phyloP scores from a whole-genome alignment of 2,329 filamentous ascomycete genomes.

The Leptographium radiaticola region DNA sequence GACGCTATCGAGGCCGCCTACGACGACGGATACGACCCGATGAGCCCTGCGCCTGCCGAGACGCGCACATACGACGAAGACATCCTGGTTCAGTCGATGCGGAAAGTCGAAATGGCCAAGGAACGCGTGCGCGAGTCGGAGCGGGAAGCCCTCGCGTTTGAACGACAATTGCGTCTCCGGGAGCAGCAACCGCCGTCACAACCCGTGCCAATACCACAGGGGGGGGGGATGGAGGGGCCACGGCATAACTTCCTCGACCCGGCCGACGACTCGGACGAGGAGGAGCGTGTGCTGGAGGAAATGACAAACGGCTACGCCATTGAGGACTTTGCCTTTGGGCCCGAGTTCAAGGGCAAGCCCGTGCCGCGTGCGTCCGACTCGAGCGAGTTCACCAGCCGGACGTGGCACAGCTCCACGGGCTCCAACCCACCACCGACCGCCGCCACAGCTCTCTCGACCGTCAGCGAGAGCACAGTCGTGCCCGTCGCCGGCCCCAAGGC shows the following conservation, averaged over 20 bases:
- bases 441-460: constrained; percentile 55
- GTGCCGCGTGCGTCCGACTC: constrained; percentile 71
- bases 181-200: constrained; percentile 29
- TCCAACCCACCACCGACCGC: constrained; percentile 52
- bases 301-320: constrained; percentile 75
- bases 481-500: constrained; percentile 15
- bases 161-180: constrained; percentile 41
- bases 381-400: constrained; percentile 62
- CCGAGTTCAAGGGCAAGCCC: constrained; percentile 30
- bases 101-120: constrained; percentile 62
- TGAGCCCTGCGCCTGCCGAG: constrained; percentile 27
- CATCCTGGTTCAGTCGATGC: constrained; percentile 40
- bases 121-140: constrained; percentile 64
- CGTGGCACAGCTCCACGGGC: constrained; percentile 68
- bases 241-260: constrained; percentile 40
- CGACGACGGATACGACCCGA: constrained; percentile 76
- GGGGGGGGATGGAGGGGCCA: constrained; percentile 11
- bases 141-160: constrained; percentile 51
- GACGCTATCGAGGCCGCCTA: constrained; percentile 94
- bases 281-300: constrained; percentile 71
- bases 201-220: constrained; percentile 13
- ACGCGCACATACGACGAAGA: constrained; percentile 16
- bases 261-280: constrained; percentile 53
- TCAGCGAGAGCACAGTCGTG: constrained; percentile 43
- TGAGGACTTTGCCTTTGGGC: constrained; percentile 69